Percentiles rank a stretch among this genome's conserved stretches.
These are phyloP conservation scores for Sarocladiaceae sp. DNA, from an alignment of 2,329 filamentous ascomycete species.

Conservation along the genomic window DNA sequence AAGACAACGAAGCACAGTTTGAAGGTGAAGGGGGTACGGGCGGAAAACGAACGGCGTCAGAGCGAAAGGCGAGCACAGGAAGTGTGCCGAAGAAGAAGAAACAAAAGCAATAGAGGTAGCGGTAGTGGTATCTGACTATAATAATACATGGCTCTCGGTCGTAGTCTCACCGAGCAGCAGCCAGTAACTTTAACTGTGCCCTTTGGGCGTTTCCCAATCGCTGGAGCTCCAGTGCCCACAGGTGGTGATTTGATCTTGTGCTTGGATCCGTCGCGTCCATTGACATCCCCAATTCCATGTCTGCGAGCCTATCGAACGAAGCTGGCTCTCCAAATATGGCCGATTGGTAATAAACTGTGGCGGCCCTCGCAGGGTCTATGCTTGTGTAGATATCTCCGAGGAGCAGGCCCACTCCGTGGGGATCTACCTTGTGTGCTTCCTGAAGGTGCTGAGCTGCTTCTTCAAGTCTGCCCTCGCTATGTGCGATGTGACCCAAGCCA, in stretches of 20 bases:
- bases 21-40: constrained; percentile 10
- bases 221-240: constrained; percentile 6
- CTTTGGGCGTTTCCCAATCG: not conserved
- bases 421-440: not conserved
- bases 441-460: not conserved
- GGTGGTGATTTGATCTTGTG: not conserved
- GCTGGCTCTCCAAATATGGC: not conserved
- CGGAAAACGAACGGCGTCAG: constrained; percentile 3
- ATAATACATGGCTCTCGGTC: not conserved
- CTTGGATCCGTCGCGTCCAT: not conserved
- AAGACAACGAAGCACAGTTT: constrained; percentile 16
- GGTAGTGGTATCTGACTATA: not conserved
- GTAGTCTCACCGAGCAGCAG: not conserved
- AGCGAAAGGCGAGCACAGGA: constrained; percentile 3
- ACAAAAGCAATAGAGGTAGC: not conserved
- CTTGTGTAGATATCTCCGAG: not conserved
- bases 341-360: not conserved
- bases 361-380: not conserved
- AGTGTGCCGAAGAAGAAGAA: constrained; percentile 8
- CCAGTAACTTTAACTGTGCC: no score
- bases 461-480: not conserved
- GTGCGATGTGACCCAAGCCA: not conserved
- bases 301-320: not conserved
- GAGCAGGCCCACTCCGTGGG: not conserved
- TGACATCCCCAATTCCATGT: not conserved